A percentile compares a stretch with the other conserved stretches of the same genome.
These are phyloP conservation scores for Alectoria sarmentosa DNA, from an alignment of 495 filamentous ascomycete genomes.

Conservation along the genomic window DNA sequence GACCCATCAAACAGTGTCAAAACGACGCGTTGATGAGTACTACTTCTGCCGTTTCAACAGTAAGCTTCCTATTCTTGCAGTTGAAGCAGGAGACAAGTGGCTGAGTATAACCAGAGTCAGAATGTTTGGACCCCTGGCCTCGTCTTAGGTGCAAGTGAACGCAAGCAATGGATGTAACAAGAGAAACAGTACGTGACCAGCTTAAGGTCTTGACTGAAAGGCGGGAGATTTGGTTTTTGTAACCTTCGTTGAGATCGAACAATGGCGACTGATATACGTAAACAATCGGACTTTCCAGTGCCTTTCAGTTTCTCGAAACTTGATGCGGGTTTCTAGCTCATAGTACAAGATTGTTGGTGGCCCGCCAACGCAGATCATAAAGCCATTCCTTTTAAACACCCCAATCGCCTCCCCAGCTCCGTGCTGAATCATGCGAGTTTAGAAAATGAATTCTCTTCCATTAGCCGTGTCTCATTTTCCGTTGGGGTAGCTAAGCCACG, in stretches of 20 bases:
- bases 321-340: not conserved
- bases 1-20: not conserved
- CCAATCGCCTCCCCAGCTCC: slow-evolving; percentile 8
- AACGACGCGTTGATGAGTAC: not conserved
- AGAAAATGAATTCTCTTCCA: not conserved
- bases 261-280: not conserved
- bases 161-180: not conserved
- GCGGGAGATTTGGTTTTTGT: not conserved
- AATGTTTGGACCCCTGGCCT: not conserved
- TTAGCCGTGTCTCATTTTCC: slow-evolving; percentile 3
- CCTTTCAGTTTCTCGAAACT: not conserved
- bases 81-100: not conserved
- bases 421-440: slow-evolving; percentile 12
- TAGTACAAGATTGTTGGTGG: not conserved
- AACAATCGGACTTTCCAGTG: not conserved
- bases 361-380: slow-evolving; percentile 3
- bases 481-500: slow-evolving; percentile 35
- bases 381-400: not conserved
- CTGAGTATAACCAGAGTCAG: not conserved
- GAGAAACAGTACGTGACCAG: not conserved
- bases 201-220: not conserved
- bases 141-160: not conserved
- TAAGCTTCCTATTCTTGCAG: not conserved
- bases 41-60: not conserved
- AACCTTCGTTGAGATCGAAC: not conserved